Conservation (phyloP, 179 eudicot species). For the Beta lomatogona region DNA sequence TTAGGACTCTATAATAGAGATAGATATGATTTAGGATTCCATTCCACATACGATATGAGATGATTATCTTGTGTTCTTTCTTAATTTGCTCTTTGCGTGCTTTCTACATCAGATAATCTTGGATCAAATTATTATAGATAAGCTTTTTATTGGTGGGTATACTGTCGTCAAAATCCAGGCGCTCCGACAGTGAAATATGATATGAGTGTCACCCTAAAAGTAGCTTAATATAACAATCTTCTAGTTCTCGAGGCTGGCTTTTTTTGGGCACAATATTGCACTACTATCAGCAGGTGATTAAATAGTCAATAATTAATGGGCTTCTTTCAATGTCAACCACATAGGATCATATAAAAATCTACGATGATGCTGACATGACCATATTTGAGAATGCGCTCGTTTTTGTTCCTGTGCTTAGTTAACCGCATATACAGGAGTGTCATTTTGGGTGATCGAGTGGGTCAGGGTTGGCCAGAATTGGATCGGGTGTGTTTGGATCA, state of each 20-base stretch:
- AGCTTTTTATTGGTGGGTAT: not conserved
- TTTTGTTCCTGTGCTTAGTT: no score
- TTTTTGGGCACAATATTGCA: not conserved
- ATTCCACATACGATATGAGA: no score
- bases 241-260: not conserved
- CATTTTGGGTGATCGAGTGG: no score
- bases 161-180: not conserved
- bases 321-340: not conserved
- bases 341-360: not conserved
- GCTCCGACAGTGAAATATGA: not conserved
- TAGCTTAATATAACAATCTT: slow-evolving; percentile 7
- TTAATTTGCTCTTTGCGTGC: no score
- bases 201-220: not conserved
- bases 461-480: no score
- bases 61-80: no score
- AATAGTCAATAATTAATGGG: not conserved
- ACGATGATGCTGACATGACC: no score
- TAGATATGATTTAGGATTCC: no score
- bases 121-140: not conserved
- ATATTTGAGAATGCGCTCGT: no score
- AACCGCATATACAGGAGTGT: no score
- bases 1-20: no score
- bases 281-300: not conserved
- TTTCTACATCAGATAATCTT: not conserved
- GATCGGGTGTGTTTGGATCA: no score